Evolutionary conservation across 2,329 filamentous ascomycete species (phyloP).

Genomic region (Aureobasidium subglaciale): DNA sequence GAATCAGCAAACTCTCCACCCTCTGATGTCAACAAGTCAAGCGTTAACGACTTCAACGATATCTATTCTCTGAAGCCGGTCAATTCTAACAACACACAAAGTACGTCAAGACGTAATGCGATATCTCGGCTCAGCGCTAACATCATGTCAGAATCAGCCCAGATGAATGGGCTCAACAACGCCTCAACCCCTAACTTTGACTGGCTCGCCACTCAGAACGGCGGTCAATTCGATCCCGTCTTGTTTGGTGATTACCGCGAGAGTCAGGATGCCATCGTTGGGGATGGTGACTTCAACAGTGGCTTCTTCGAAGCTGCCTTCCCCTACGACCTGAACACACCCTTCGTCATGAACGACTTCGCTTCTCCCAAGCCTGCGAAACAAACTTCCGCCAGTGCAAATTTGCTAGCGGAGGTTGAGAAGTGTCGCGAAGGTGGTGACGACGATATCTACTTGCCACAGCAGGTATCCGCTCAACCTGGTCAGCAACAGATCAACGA

Average conservation of each 20-base stretch:
- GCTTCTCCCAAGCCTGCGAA: conserved; percentile 27
- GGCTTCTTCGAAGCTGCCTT: conserved; percentile 66
- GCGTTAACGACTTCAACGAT: conserved; percentile 15
- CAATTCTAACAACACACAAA: conserved; percentile 10
- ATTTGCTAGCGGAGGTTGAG: conserved; percentile 72
- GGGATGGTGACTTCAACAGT: conserved; percentile 57
- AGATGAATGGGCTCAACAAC: background rate
- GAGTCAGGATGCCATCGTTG: conserved; percentile 71
- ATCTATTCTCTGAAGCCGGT: conserved; percentile 12
- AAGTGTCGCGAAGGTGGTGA: conserved; percentile 64
- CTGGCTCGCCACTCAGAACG: conserved; percentile 73
- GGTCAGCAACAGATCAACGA: conserved; percentile 4
- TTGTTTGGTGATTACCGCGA: conserved; percentile 91
- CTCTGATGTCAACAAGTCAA: conserved; percentile 41
- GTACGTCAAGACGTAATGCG: background rate
- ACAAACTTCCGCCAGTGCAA: conserved; percentile 32
- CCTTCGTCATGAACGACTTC: conserved; percentile 54
- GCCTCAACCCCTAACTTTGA: conserved; percentile 46
- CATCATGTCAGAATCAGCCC: background rate
- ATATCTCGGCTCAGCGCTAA: background rate
- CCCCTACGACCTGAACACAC: conserved; percentile 63
- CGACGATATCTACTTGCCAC: conserved; percentile 35
- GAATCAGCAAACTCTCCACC: conserved; percentile 65
- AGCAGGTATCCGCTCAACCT: background rate
- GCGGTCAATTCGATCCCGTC: conserved; percentile 81